Conservation (phyloP, 345 rosid species). For the Arabis hirsuta region DNA sequence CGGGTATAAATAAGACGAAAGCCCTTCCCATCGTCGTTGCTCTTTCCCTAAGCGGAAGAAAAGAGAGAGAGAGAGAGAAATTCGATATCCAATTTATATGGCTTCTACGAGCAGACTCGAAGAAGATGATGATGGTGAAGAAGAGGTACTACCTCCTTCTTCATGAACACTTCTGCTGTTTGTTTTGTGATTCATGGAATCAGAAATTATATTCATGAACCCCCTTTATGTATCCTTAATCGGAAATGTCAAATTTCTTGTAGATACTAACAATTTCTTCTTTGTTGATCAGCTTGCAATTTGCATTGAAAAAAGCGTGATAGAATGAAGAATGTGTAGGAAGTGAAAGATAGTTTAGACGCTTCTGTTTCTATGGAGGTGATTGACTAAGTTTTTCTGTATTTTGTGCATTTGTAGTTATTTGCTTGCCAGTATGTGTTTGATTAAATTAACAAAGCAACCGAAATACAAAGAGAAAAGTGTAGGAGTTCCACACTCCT, state of each 20-base stretch:
- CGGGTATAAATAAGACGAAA: no score
- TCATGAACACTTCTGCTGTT: slow-evolving; percentile 10
- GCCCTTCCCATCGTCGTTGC: slow-evolving; percentile 32
- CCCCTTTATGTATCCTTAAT: slow-evolving; percentile 13
- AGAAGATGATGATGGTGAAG: slow-evolving; percentile 51
- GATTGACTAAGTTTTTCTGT: slow-evolving; percentile 28
- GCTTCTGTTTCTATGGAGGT: slow-evolving; percentile 51
- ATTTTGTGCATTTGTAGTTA: slow-evolving; percentile 11
- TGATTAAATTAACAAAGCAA: slow-evolving; percentile 10
- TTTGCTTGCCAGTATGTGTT: slow-evolving; percentile 28
- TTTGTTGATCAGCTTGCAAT: slow-evolving; percentile 73
- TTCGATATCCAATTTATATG: slow-evolving; percentile 44
- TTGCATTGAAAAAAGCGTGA: slow-evolving; percentile 89
- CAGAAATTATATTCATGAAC: slow-evolving; percentile 53
- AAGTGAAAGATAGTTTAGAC: slow-evolving; percentile 55
- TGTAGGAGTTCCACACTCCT: slow-evolving; percentile 18
- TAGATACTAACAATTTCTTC: slow-evolving; percentile 36
- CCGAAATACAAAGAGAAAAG: slow-evolving; percentile 11
- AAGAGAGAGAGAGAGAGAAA: neutral
- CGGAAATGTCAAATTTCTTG: slow-evolving; percentile 12
- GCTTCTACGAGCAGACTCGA: slow-evolving; percentile 60
- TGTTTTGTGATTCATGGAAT: slow-evolving; percentile 7
- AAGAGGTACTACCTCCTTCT: slow-evolving; percentile 43
- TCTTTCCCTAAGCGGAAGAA: slow-evolving; percentile 31
- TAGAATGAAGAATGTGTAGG: slow-evolving; percentile 81